Conservation (phyloP, 164 flowering plant species). For the Kingdonia uniflora region DNA sequence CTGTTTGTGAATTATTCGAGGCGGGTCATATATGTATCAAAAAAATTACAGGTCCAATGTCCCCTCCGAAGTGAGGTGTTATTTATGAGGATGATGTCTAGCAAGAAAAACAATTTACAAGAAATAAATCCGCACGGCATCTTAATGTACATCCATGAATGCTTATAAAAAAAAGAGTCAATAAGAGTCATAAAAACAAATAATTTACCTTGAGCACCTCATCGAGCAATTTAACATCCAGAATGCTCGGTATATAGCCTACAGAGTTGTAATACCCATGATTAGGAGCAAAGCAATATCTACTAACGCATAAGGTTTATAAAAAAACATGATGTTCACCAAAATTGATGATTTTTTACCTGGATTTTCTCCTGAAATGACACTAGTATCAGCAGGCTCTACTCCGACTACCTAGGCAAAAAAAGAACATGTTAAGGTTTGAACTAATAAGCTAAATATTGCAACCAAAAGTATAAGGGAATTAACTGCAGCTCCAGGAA, state of each 20-base stretch:
- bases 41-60: too few species aligned
- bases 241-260: slow-evolving; percentile 66
- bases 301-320: neutral
- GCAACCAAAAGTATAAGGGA: too few species aligned
- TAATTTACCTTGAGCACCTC: slow-evolving; percentile 77
- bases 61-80: too few species aligned
- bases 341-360: slow-evolving; percentile 26
- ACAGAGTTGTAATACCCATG: slow-evolving; percentile 8
- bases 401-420: slow-evolving; percentile 68
- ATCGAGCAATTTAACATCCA: slow-evolving; percentile 69
- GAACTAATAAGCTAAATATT: neutral
- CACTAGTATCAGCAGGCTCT: slow-evolving; percentile 74
- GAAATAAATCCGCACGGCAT: too few species aligned
- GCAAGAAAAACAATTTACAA: too few species aligned
- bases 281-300: too few species aligned
- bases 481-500: too few species aligned
- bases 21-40: too few species aligned
- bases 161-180: neutral
- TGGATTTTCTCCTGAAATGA: slow-evolving; percentile 62
- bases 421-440: slow-evolving; percentile 8
- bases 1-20: too few species aligned
- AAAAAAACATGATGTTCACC: neutral
- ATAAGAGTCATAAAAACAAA: neutral
- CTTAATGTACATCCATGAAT: neutral
- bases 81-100: too few species aligned